Evolutionary conservation across 176 grass and related monocot genomes (phyloP).

Genomic region (Cocos nucifera): DNA sequence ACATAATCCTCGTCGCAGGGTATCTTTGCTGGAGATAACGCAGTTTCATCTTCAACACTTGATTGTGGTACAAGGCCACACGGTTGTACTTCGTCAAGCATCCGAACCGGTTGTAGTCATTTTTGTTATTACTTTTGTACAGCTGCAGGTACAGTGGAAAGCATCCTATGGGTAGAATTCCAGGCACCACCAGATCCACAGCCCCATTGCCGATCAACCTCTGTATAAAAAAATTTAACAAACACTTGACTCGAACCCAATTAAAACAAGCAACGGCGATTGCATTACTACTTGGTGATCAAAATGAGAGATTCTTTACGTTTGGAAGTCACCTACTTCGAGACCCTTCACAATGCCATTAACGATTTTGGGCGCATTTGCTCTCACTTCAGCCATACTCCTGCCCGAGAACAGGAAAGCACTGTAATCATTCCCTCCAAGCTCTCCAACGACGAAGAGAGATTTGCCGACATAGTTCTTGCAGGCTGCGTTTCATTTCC

Average conservation of each 20-base stretch:
- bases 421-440: slow-evolving; percentile 96
- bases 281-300: too few species aligned
- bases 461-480: slow-evolving; percentile 53
- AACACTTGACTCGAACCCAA: too few species aligned
- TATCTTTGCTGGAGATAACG: slow-evolving; percentile 35
- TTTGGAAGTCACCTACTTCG: slow-evolving; percentile 27
- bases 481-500: slow-evolving; percentile 29
- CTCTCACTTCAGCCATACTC: slow-evolving; percentile 43
- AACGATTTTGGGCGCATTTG: slow-evolving; percentile 45
- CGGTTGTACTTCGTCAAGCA: slow-evolving; percentile 76
- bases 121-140: slow-evolving; percentile 31
- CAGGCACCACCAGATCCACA: slow-evolving; percentile 76
- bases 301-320: too few species aligned
- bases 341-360: slow-evolving; percentile 48
- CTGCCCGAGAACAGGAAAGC: slow-evolving; percentile 65
- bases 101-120: slow-evolving; percentile 37
- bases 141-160: slow-evolving; percentile 74
- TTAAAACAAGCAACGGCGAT: too few species aligned
- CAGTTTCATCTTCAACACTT: slow-evolving; percentile 26
- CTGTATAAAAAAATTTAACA: slow-evolving; percentile 22
- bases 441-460: slow-evolving; percentile 85
- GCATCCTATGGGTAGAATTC: slow-evolving; percentile 73
- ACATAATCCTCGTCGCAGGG: slow-evolving; percentile 57
- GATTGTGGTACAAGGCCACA: slow-evolving; percentile 65
- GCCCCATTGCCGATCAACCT: slow-evolving; percentile 70